Percentiles rank a stretch among this genome's conserved stretches.
phyloP scores from a whole-genome alignment of 2,329 filamentous ascomycete genomes.

The Trichoderma gracile region DNA sequence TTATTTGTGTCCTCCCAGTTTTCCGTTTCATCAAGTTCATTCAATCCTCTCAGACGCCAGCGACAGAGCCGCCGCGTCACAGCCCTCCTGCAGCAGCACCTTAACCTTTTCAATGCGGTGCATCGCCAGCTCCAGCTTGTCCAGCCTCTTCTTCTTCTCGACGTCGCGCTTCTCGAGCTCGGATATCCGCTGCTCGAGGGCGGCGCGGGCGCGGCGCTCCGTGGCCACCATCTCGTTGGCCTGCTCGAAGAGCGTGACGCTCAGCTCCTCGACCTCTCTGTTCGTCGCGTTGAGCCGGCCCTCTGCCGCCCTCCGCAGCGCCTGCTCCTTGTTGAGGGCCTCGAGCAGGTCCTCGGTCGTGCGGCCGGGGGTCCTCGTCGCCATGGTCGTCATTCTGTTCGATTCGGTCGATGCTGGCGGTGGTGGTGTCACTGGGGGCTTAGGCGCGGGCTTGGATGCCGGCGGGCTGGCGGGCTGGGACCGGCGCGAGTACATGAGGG shows the following conservation, averaged over 20 bases:
- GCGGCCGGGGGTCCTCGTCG: constrained; percentile 23
- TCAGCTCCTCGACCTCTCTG: constrained; percentile 76
- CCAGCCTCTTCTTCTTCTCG: constrained; percentile 69
- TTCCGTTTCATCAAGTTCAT: not conserved
- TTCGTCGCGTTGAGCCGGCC: constrained; percentile 65
- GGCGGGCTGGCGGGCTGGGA: constrained; percentile 38
- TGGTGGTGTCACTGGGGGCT: constrained; percentile 29
- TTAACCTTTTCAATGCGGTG: constrained; percentile 70
- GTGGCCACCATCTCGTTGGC: constrained; percentile 85
- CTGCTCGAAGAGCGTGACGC: constrained; percentile 73
- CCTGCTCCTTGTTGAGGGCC: constrained; percentile 66
- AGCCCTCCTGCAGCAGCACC: constrained; percentile 52
- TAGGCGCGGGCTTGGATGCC: constrained; percentile 29
- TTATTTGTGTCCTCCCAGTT: not conserved
- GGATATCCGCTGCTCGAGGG: constrained; percentile 68
- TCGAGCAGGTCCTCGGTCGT: constrained; percentile 57
- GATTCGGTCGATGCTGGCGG: constrained; percentile 21
- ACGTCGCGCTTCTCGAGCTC: constrained; percentile 68
- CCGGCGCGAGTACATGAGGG: constrained; percentile 50
- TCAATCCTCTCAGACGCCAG: constrained; percentile 13
- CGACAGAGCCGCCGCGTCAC: constrained; percentile 12
- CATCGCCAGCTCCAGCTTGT: constrained; percentile 70
- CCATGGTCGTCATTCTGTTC: not conserved
- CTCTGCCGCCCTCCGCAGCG: constrained; percentile 68
- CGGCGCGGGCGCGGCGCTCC: constrained; percentile 69